Evolutionary conservation across 1,139 yeast species (phyloP), one percentile per base, ranked within the genome.

Genomic region (Suhomyces wounanorum): DNA sequence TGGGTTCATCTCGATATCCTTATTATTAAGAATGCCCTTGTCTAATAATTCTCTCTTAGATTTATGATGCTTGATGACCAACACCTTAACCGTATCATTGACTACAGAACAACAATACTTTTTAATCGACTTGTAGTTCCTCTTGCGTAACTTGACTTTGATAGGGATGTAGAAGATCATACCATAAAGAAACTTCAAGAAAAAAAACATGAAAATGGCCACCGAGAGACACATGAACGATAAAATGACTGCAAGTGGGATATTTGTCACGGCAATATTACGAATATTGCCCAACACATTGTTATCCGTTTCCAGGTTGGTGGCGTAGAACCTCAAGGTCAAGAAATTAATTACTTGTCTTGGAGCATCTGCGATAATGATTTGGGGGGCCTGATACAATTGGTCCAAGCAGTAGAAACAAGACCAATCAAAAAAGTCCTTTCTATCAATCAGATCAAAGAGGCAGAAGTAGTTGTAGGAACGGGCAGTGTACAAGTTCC

Each of bases 291-390:
- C 65, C 51, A 79, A 68, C 50, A 87, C 79, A 53, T 71, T 75
- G 54, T 70, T 71, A 44, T 76, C 69, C 8, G 68, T 54, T 40
- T 77, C 78, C 9, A 73, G 75, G 44, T 68, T 73, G 6, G 87
- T 77, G 9, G 84, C 83, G 52, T 79, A 77, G 52, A 70, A 73
- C 62, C 85, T 76, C 36, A 87, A 68, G 0, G 97, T 89, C 57
- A 88, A 70, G 26, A 91, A 87, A 64, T 90, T 90, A 58, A 90
- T 81, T 2, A 87, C 86, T 68, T 90, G 97, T 66, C 97, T 80
- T n/a, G 97, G 97, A 6, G 92, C 79, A 59, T 90, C 96, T 0
- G 96, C 92, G 43, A 88, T 72, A 17, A 87, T 59, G 35, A 88
- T 74, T 52, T 82, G 82, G 14, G 84, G 64, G 63, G 94, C 89